These are phyloP conservation scores for Oehlia diaphana DNA, from an alignment of 192 early-diverging fungal species.

Conservation along the genomic window DNA sequence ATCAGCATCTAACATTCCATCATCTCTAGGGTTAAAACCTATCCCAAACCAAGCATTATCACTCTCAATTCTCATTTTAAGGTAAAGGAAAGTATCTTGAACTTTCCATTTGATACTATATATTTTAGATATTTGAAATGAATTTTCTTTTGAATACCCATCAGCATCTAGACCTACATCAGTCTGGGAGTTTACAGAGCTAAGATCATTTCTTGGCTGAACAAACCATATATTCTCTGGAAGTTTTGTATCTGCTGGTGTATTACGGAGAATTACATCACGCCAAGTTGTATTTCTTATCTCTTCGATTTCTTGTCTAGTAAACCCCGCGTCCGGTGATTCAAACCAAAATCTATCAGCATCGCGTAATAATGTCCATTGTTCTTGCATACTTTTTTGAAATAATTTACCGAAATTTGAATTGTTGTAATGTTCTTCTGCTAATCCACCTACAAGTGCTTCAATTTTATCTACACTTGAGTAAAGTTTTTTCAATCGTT, in stretches of 20 bases:
- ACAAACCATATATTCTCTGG: slow-evolving; percentile 9
- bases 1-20: neutral
- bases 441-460: neutral
- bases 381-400: neutral
- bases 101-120: neutral
- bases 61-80: neutral
- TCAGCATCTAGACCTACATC: no score
- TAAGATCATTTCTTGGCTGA: neutral
- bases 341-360: slow-evolving; percentile 59
- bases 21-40: neutral
- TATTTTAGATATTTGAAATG: neutral
- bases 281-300: slow-evolving; percentile 32
- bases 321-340: slow-evolving; percentile 33
- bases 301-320: slow-evolving; percentile 30
- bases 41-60: neutral
- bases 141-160: neutral
- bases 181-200: neutral
- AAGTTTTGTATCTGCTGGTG: neutral
- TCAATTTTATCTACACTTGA: no score
- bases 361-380: slow-evolving; percentile 47
- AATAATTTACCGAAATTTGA: neutral
- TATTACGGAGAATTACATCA: neutral
- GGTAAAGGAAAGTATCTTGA: neutral
- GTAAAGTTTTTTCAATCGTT: neutral
- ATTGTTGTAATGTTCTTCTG: slow-evolving; percentile 7